A percentile compares a stretch with the other conserved stretches of the same genome.
These are phyloP conservation scores for Phaffia rhodozyma DNA, from an alignment of 1,284 basidiomycete species.

Conservation along the genomic window DNA sequence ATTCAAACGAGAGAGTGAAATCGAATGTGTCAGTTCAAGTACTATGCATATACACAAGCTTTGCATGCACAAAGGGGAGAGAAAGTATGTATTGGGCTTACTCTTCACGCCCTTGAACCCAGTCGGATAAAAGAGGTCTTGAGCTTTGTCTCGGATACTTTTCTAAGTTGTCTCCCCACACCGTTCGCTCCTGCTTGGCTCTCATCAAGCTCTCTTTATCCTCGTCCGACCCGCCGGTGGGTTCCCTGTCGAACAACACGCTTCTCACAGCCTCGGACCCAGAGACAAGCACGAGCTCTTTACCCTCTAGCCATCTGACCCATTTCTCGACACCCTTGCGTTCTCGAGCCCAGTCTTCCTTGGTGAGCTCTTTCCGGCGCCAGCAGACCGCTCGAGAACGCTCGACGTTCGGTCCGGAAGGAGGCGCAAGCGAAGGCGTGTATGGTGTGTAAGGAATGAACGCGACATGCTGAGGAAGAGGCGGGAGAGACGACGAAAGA, in stretches of 20 bases:
- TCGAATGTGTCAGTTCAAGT: too few relatives aligned
- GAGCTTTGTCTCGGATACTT: not conserved
- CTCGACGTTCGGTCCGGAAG: too few relatives aligned
- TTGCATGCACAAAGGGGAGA: not conserved
- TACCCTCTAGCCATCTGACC: constrained; percentile 2
- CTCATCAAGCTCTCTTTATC: not conserved
- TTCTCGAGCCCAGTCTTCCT: not conserved
- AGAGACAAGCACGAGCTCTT: constrained; percentile 4
- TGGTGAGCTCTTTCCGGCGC: constrained; percentile 4
- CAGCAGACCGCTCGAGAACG: constrained; percentile 1
- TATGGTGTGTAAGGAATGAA: constrained; percentile 7
- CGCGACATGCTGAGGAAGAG: not conserved
- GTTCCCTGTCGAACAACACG: not conserved
- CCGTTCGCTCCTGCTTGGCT: not conserved
- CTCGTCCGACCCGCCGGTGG: not conserved
- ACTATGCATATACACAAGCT: too few relatives aligned
- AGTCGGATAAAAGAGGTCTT: not conserved
- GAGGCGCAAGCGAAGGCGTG: not conserved
- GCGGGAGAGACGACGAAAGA: constrained; percentile 1
- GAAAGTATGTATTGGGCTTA: not conserved
- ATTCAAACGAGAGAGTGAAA: too few relatives aligned
- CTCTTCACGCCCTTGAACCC: not conserved
- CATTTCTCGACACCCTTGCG: not conserved
- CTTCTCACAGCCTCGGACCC: constrained; percentile 5
- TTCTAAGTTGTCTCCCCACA: not conserved